Percentiles rank a stretch among this genome's conserved stretches.
phyloP scores from a whole-genome alignment of 768 basidiomycete species.

The Exsudoporus frostii region DNA sequence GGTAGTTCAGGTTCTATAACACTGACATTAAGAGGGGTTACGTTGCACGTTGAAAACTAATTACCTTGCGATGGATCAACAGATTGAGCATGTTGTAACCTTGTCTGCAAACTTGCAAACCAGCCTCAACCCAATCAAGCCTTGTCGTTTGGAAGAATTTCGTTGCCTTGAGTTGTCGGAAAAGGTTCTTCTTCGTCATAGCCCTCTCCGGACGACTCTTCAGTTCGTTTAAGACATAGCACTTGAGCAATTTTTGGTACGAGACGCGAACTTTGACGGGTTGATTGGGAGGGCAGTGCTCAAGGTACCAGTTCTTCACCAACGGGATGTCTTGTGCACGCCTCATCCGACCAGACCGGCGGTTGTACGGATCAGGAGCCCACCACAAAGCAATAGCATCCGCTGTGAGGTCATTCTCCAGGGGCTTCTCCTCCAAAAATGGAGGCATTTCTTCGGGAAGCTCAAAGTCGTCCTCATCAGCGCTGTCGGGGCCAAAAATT shows the following conservation, averaged over 20 bases:
- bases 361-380: constrained; percentile 94
- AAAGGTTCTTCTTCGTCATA: constrained; percentile 97
- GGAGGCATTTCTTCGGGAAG: constrained; percentile 75
- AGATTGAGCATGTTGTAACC: constrained; percentile 99
- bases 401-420: constrained; percentile 90
- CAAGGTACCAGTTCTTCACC: constrained; percentile 98
- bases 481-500: constrained; percentile 86
- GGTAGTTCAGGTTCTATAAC: constrained; percentile 79
- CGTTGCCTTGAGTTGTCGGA: constrained; percentile 94
- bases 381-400: constrained; percentile 98
- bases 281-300: constrained; percentile 95
- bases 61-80: constrained; percentile 94
- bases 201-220: constrained; percentile 88
- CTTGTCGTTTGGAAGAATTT: constrained; percentile 99
- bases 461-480: constrained; percentile 85
- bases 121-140: constrained; percentile 99
- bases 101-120: constrained; percentile 96
- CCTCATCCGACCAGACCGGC: constrained; percentile 88
- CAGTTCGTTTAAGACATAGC: constrained; percentile 92
- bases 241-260: constrained; percentile 96
- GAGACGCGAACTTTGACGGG: constrained; percentile 98
- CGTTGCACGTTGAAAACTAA: not conserved
- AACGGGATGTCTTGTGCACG: constrained; percentile 94
- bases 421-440: constrained; percentile 73
- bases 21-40: not conserved